Evolutionary conservation across 768 basidiomycete species (phyloP), one percentile per base, ranked within the genome.

Genomic region (Hemileccinum rubropunctum): DNA sequence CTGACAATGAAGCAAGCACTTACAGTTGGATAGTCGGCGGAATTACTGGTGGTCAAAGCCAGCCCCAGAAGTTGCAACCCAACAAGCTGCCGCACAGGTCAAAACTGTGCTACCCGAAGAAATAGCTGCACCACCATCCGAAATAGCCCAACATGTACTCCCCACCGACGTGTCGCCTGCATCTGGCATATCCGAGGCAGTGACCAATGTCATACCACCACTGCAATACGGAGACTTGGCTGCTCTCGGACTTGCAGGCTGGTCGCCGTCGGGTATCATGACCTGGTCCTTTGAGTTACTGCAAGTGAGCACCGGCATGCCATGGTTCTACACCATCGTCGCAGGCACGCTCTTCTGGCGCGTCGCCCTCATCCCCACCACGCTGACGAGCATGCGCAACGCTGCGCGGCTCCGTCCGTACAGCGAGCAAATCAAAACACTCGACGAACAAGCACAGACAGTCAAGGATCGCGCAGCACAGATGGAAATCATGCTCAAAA

Each of bases 251-350:
- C 69, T 91, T 3, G 69, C 75, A 14, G 64, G 73, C 15, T 88
- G 82, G 80, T 88, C 78, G 41, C 89, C 88, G 3, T 78, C 81
- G 0, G 88, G 86, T 0, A 56, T 86, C 30, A 71, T 82, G 17
- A 75, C 78, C 37, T 82, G 78, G 77, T 70, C 80, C 15, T 71
- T 88, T 42, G 89, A 92, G 65, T 54, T 81, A 42, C 65, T 90
- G 46, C 81, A 91, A 54, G 83, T 91, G 44, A 67, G 74, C 42
- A 81, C 82, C 0, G 84, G 83, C 33, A 68, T 92, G 51, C 84
- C 87, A 0, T 94, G 92, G 91, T 88, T 88, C 72, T 81, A 83
- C 76, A 86, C 90, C 42, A 88, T 94, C 67, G 68, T 91, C 38
- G 72, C 70, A 5, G 81, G 83, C 26, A 81, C 84, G 23, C 47